Base-by-base conservation (phyloP, 192 early-diverging fungal species). In the Podila clonocystis region DNA sequence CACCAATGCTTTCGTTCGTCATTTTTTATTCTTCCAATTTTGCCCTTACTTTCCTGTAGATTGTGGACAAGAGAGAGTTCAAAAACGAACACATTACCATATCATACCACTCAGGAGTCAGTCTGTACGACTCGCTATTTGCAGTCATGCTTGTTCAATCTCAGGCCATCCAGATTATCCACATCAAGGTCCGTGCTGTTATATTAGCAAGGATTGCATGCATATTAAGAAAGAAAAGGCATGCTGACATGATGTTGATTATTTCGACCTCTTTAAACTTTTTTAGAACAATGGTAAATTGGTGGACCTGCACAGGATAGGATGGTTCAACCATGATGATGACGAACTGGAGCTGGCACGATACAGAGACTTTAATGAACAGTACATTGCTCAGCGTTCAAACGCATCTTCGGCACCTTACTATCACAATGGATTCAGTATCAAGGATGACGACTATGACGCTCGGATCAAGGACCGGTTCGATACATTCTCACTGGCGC, bases 141-240 rank as follows among this genome's bases (percentile, higher is more conserved):
- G 91, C 85, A 19, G 87, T 94, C 55, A 88, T 91, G 66, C 88
- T 91, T 22, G 86, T 93, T n/a, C 89, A 93, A 70, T 82, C 93
- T 63, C 93, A 94, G 58, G 83, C 84, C 34, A 92, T 93, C 55
- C 86, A 92, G 67, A 82, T 94, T 24, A 75, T 89, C 28, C 86
- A 90, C 50, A 84, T 92, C 57, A 87, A 82, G 84, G 91, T 93
- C 82, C 24, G 1, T 26, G 31, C 29, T 55, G 52, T 20, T 26
- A 22, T 55, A 24, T 28, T 28, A 15, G 24, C 58, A 17, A 28
- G 65, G 50, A 58, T 22, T 26, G 26, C 41, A 36, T 75, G 8
- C n/a, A 45, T 17, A 15, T 45, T 15, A 29, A 6, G 52, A 55
- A 11, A 55, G 52, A n/a, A 24, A 55, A 55, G n/a, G 20, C 52